These are phyloP conservation scores for Lentinula guzmanii DNA, from an alignment of 768 basidiomycete genomes.

Conservation along the genomic window DNA sequence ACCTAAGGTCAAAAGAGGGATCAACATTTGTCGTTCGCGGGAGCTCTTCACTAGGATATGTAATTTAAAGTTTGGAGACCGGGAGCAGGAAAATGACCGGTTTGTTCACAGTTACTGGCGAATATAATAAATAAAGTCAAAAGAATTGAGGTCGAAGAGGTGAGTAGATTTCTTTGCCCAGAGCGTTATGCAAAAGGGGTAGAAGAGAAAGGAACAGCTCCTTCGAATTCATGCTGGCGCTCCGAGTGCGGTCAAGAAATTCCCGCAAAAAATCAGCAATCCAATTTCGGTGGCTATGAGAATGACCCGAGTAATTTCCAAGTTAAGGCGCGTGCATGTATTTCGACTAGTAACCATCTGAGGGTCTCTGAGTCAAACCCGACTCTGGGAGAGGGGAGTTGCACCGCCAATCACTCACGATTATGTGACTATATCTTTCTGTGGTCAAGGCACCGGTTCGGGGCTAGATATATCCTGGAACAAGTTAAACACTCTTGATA, in stretches of 20 bases:
- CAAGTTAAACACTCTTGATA: neutral
- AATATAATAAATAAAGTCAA: neutral
- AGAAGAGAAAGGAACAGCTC: neutral
- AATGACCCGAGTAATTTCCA: too few relatives aligned
- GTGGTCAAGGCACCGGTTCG: too few relatives aligned
- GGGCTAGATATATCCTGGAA: neutral
- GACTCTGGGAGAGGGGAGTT: too few relatives aligned
- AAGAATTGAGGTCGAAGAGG: neutral
- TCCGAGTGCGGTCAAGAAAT: neutral
- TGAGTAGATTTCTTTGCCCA: neutral
- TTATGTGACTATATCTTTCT: too few relatives aligned
- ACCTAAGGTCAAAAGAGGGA: neutral
- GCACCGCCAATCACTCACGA: too few relatives aligned
- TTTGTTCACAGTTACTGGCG: neutral
- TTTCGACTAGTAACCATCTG: too few relatives aligned
- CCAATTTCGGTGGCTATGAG: too few relatives aligned
- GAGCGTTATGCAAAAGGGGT: neutral
- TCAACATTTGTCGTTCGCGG: slow-evolving; percentile 1
- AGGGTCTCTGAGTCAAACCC: too few relatives aligned
- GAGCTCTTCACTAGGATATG: neutral
- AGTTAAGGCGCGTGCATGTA: too few relatives aligned
- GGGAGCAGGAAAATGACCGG: neutral
- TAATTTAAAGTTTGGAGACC: neutral
- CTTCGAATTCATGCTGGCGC: neutral
- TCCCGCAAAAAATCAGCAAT: neutral